Conservation (phyloP, 192 early-diverging fungal species). For the Coemansia sp. region DNA sequence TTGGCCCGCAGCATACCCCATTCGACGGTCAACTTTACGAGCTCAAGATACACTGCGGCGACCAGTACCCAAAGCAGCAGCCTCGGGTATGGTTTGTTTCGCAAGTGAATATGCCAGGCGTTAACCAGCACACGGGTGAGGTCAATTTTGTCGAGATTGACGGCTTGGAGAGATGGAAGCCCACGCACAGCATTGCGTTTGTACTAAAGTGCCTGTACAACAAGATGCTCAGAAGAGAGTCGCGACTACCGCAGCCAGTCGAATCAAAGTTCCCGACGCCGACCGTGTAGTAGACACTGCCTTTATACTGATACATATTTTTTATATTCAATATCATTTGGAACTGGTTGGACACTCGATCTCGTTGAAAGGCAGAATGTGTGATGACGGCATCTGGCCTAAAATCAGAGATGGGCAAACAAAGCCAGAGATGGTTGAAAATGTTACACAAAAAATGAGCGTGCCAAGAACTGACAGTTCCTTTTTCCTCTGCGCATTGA, state of each 20-base stretch:
- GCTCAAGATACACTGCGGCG: constrained; percentile 79
- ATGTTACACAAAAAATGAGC: background rate
- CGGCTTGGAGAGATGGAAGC: constrained; percentile 85
- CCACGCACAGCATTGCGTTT: constrained; percentile 72
- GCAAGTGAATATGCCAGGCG: constrained; percentile 82
- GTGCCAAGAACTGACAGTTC: constrained; percentile 4
- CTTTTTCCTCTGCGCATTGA: background rate
- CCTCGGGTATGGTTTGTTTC: constrained; percentile 81
- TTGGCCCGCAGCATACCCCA: constrained; percentile 72
- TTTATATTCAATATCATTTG: too few relatives aligned
- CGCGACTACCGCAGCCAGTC: background rate
- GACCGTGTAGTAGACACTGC: background rate
- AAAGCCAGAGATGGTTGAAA: too few relatives aligned
- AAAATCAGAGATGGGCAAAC: background rate
- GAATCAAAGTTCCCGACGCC: background rate
- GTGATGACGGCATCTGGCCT: background rate
- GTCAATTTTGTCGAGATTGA: constrained; percentile 66
- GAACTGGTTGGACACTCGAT: too few relatives aligned
- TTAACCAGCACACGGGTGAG: constrained; percentile 77
- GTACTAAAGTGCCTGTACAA: constrained; percentile 79
- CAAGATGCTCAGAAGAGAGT: constrained; percentile 72
- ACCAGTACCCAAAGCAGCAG: constrained; percentile 79
- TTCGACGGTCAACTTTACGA: constrained; percentile 97
- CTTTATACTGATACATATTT: background rate
- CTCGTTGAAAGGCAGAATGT: too few relatives aligned